phyloP scores from a whole-genome alignment of 208 protist species.

The Trichomonas vaginalis region DNA sequence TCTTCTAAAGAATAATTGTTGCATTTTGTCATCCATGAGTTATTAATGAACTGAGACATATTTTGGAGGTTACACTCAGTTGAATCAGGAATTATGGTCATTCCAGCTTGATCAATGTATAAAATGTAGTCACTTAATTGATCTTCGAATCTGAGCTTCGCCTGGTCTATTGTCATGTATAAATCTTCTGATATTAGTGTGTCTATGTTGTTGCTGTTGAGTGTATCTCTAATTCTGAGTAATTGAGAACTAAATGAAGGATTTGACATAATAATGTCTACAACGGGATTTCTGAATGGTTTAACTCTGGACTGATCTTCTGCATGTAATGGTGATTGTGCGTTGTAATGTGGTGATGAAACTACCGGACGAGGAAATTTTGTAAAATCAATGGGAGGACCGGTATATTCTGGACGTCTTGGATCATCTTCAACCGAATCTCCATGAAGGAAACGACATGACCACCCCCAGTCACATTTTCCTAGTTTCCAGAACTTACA shows the following conservation, averaged over 20 bases:
- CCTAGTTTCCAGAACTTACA: background rate
- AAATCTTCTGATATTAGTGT: background rate
- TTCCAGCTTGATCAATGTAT: background rate
- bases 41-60: background rate
- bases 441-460: background rate
- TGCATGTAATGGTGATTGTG: background rate
- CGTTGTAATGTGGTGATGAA: background rate
- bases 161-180: background rate
- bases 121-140: background rate
- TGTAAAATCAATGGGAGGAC: background rate
- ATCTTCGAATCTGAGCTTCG: background rate
- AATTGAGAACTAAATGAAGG: no score
- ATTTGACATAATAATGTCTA: background rate
- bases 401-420: background rate
- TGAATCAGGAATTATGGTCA: background rate
- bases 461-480: background rate
- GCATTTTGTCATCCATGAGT: background rate
- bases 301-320: background rate
- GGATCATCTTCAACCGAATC: background rate
- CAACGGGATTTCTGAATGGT: background rate
- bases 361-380: background rate
- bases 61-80: background rate
- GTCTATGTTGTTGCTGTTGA: background rate
- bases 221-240: background rate
- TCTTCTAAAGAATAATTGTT: background rate